Base-by-base conservation (phyloP, 371 early-diverging fungal genomes). In the Fennellomyces sp. region DNA sequence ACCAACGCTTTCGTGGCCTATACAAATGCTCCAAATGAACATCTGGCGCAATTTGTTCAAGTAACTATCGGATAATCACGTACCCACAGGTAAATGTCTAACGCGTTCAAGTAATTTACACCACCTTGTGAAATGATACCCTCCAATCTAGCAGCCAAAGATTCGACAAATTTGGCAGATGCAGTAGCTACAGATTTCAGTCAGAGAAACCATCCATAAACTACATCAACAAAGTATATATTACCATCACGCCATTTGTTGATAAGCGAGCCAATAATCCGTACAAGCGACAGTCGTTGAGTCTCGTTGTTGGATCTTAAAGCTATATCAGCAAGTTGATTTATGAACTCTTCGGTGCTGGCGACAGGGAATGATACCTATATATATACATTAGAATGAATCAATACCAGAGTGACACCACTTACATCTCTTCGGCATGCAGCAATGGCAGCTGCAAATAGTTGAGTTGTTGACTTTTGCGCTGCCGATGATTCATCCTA, bases 1-100 rank as follows among this genome's bases (percentile, higher is more conserved):
- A 89, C 74, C 58, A 91, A 68, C 0, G 88, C 88, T 62, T 88
- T 88, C 21, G 88, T 75, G 15, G 87, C 74, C 91, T 87, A 78
- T 52, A 25, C 3, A 55, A 19, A 25, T 4, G 57, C 13, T 26
- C 38, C 21, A 47, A 52, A 48, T 39, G 31, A 17, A 36, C 17
- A 35, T n/a, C n/a, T n/a, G n/a, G n/a, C n/a, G n/a, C n/a, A n/a
- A n/a, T n/a, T n/a, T 15, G 11, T 21, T 29, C 17, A 26, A 29
- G 19, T 8, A 27, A 13, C 7, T 50, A 50, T 5, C 5, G 5
- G 8, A 53, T 38, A 38, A 31, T 36, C 25, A 21, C 58, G 39
- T 57, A 73, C 75, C 80, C 80, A 80, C 26, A 76, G 52, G 52
- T 80, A 76, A 21, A 80, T 60, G 15, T 55, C 52, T 35, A 80